These are phyloP conservation scores for Pezicula rhizophila DNA, from an alignment of 2,329 filamentous ascomycete genomes.

Conservation along the genomic window DNA sequence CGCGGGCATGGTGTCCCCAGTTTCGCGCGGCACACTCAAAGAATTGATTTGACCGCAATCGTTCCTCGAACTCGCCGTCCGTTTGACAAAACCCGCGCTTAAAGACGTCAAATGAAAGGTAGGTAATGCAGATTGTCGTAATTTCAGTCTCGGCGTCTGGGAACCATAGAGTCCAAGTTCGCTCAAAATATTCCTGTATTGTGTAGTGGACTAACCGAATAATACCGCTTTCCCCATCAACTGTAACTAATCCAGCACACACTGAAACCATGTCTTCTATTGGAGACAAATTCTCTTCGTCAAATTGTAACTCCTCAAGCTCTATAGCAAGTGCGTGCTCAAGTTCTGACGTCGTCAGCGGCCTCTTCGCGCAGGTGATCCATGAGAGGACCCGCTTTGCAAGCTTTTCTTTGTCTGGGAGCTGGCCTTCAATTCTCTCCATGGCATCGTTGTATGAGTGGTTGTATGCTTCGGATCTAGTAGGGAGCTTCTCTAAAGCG, in stretches of 20 bases:
- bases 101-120: slow-evolving; percentile 25
- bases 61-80: slow-evolving; percentile 13
- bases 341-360: slow-evolving; percentile 30
- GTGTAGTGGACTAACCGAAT: slow-evolving; percentile 26
- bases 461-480: slow-evolving; percentile 28
- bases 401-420: no score
- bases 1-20: slow-evolving; percentile 27
- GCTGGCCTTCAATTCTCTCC: slow-evolving; percentile 37
- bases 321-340: slow-evolving; percentile 37
- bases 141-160: slow-evolving; percentile 14
- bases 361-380: slow-evolving; percentile 33
- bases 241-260: slow-evolving; percentile 21
- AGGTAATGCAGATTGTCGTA: slow-evolving; percentile 20
- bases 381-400: slow-evolving; percentile 21
- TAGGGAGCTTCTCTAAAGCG: slow-evolving; percentile 27
- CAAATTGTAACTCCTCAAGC: slow-evolving; percentile 19
- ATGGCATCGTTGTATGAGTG: slow-evolving; percentile 37
- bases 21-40: slow-evolving; percentile 25
- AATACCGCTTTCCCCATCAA: slow-evolving; percentile 17
- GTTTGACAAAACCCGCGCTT: slow-evolving; percentile 14
- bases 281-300: slow-evolving; percentile 30
- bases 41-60: slow-evolving; percentile 18
- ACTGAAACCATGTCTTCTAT: slow-evolving; percentile 14
- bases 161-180: slow-evolving; percentile 8
- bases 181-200: slow-evolving; percentile 24